Evolutionary conservation across 2,329 filamentous ascomycete genomes (phyloP).

Genomic region (Claviceps spartinae): DNA sequence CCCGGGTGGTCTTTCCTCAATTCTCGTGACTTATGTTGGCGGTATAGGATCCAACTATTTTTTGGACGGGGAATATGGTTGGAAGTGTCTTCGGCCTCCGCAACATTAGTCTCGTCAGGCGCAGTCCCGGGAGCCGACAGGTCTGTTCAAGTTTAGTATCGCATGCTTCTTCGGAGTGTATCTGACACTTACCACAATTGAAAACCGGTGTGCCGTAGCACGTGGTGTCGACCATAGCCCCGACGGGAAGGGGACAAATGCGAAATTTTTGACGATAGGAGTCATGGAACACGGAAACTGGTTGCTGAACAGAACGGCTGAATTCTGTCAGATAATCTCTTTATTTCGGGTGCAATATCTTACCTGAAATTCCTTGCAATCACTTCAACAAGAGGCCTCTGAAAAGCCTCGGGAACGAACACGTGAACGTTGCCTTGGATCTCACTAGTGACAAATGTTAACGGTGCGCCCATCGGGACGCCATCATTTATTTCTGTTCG

Average conservation of each 20-base stretch:
- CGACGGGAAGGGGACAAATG: constrained; percentile 13
- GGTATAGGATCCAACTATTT: constrained; percentile 22
- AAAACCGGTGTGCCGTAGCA: constrained; percentile 10
- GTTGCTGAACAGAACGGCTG: constrained; percentile 13
- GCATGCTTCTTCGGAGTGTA: neutral
- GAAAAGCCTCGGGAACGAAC: constrained; percentile 12
- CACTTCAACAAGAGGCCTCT: constrained; percentile 8
- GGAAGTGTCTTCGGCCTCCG: neutral
- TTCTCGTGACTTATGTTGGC: constrained; percentile 14
- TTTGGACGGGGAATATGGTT: constrained; percentile 15
- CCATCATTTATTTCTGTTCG: constrained; percentile 3
- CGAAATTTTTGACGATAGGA: constrained; percentile 12
- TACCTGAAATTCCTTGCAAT: constrained; percentile 16
- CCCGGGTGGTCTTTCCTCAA: constrained; percentile 12
- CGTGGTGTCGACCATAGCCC: constrained; percentile 4
- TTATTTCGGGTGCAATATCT: neutral
- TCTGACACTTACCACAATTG: constrained; percentile 9
- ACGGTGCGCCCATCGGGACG: constrained; percentile 5
- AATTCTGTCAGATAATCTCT: neutral
- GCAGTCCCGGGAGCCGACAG: neutral
- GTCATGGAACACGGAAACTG: constrained; percentile 15
- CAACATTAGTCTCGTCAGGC: neutral
- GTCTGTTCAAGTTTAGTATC: neutral
- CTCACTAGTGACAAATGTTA: constrained; percentile 14
- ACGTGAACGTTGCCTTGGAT: constrained; percentile 13